These are phyloP conservation scores for Puccinia polysora DNA, from an alignment of 1,284 basidiomycete genomes.

Conservation along the genomic window DNA sequence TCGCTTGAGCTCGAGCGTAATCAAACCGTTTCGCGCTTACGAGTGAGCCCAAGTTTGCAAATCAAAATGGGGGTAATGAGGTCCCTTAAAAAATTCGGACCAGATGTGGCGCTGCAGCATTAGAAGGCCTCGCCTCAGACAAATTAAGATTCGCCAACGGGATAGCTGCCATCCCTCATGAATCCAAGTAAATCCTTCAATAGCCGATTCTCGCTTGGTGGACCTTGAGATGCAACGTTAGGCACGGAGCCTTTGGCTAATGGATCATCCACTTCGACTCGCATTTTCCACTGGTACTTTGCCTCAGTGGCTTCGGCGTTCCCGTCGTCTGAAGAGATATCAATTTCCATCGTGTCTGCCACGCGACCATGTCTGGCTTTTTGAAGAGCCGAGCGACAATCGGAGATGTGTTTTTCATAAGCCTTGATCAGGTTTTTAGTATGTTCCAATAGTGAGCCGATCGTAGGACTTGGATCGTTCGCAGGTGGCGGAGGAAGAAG, in stretches of 20 bases:
- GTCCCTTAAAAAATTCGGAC: no score
- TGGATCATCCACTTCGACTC: slow-evolving; percentile 39
- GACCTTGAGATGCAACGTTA: neutral
- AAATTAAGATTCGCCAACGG: no score
- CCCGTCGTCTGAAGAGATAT: slow-evolving; percentile 7
- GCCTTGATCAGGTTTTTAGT: slow-evolving; percentile 24
- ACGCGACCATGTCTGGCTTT: slow-evolving; percentile 32
- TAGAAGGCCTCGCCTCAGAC: no score
- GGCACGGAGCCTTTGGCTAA: neutral
- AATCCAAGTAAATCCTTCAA: slow-evolving; percentile 31
- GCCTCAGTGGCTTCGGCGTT: slow-evolving; percentile 12
- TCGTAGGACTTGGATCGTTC: slow-evolving; percentile 19
- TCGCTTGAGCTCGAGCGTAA: no score
- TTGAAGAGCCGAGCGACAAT: slow-evolving; percentile 31
- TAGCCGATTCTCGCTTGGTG: slow-evolving; percentile 3
- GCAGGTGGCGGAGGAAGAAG: slow-evolving; percentile 26
- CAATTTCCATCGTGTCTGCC: neutral
- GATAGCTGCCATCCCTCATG: slow-evolving; percentile 29
- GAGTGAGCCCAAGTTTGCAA: no score
- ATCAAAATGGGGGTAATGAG: no score
- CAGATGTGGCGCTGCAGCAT: no score
- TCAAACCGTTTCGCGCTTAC: no score
- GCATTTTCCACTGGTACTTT: slow-evolving; percentile 42
- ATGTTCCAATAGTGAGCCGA: slow-evolving; percentile 25
- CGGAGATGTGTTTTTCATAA: slow-evolving; percentile 34